phyloP scores from a whole-genome alignment of 2,329 filamentous ascomycete genomes.

The Cordyceps fumosorosea region DNA sequence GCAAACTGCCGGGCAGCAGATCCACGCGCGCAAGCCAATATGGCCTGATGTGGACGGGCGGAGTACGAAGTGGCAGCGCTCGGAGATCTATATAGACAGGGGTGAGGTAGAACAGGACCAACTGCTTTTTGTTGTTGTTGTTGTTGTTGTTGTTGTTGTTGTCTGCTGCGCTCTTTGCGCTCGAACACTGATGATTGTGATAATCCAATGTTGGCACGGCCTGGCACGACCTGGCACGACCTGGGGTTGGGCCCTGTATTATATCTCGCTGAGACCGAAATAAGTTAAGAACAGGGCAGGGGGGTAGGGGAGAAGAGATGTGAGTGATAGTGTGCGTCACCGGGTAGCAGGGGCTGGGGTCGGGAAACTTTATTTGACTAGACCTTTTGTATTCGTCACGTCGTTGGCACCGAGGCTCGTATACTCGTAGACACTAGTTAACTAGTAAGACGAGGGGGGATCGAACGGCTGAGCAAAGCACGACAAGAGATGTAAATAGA shows the following conservation, averaged over 20 bases:
- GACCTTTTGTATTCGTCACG: neutral
- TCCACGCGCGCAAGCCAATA: neutral
- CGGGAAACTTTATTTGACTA: neutral
- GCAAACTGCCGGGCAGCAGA: neutral
- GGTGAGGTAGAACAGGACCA: neutral
- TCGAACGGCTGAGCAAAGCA: no score
- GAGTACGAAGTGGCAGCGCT: neutral
- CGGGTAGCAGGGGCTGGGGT: neutral
- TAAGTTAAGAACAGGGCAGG: neutral
- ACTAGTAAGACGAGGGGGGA: neutral
- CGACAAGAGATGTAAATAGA: neutral
- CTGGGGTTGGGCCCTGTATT: no score
- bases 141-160: no score
- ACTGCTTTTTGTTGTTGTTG: no score
- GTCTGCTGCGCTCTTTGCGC: no score
- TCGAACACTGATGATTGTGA: no score
- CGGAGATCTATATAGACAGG: neutral
- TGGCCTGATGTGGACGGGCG: slow-evolving; percentile 1
- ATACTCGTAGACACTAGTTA: neutral
- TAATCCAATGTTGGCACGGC: no score
- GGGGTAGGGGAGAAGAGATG: neutral
- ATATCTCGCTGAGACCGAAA: neutral
- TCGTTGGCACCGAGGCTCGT: neutral
- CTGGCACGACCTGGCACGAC: no score
- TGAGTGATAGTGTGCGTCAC: neutral